Conservation (phyloP, 192 early-diverging fungal species). For the Diversispora epigaea region DNA sequence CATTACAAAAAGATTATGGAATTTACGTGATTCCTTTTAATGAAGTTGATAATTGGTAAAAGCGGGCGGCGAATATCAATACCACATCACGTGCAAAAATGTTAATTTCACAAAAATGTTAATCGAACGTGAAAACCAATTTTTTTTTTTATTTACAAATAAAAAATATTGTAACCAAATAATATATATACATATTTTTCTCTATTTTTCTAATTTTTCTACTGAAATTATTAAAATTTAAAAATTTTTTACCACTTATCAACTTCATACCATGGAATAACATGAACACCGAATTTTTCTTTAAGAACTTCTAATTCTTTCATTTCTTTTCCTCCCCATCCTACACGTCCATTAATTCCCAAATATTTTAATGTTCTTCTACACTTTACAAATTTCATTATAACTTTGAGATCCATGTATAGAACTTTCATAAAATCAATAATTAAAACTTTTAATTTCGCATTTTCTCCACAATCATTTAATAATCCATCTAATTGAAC, state of each 20-base stretch:
- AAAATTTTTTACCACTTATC: background rate
- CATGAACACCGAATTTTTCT: background rate
- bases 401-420: background rate
- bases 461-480: background rate
- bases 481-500: background rate
- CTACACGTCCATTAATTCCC: background rate
- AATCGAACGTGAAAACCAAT: no score
- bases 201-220: no score
- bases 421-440: background rate
- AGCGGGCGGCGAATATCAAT: no score
- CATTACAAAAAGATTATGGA: background rate
- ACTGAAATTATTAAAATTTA: no score
- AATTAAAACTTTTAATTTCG: background rate
- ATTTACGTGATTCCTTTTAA: slow-evolving; percentile 6
- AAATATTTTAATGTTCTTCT: background rate
- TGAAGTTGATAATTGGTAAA: background rate
- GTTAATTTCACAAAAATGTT: no score
- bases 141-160: no score
- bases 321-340: background rate
- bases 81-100: no score
- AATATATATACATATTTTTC: no score
- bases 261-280: background rate
- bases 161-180: no score
- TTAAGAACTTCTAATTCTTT: background rate
- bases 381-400: background rate